phyloP scores from a whole-genome alignment of 176 grass and related monocot genomes.

The Oryza meridionalis region DNA sequence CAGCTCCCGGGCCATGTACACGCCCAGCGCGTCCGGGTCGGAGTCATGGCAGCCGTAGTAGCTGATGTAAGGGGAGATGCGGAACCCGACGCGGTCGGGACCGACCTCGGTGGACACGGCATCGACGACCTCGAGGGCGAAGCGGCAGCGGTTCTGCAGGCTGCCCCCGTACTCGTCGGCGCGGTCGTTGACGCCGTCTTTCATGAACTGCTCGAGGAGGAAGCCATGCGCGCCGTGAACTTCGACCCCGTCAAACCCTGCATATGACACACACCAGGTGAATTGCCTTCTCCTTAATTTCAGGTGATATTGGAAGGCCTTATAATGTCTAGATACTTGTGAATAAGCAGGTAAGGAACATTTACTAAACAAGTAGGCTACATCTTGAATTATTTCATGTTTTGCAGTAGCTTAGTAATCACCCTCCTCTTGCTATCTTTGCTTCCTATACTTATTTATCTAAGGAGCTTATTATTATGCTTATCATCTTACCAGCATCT shows the following conservation, averaged over 20 bases:
- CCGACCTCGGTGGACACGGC: slow-evolving; percentile 46
- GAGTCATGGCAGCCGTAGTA: slow-evolving; percentile 41
- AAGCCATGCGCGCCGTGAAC: slow-evolving; percentile 58
- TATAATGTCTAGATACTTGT: not conserved
- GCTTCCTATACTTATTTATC: not conserved
- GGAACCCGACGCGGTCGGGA: slow-evolving; percentile 44
- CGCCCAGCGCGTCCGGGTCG: slow-evolving; percentile 49
- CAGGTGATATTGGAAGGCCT: not conserved
- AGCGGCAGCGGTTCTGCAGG: slow-evolving; percentile 51
- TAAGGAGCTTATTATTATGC: not conserved
- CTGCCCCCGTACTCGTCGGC: slow-evolving; percentile 49
- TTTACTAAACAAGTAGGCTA: not conserved
- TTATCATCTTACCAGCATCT: slow-evolving; percentile 54
- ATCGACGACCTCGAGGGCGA: slow-evolving; percentile 55
- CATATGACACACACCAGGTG: not conserved
- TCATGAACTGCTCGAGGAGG: slow-evolving; percentile 66
- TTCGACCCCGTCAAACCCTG: slow-evolving; percentile 74
- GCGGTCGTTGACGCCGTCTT: slow-evolving; percentile 53
- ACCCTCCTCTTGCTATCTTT: not conserved
- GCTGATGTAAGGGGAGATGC: slow-evolving; percentile 51
- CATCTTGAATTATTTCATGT: not conserved
- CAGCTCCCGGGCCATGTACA: slow-evolving; percentile 56
- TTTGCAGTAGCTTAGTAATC: not conserved
- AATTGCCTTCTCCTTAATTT: not conserved
- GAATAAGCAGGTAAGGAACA: not conserved